A percentile compares a stretch with the other conserved stretches of the same genome.
These are phyloP conservation scores for Diaporthe destruens DNA, from an alignment of 2,329 filamentous ascomycete genomes.

Conservation along the genomic window DNA sequence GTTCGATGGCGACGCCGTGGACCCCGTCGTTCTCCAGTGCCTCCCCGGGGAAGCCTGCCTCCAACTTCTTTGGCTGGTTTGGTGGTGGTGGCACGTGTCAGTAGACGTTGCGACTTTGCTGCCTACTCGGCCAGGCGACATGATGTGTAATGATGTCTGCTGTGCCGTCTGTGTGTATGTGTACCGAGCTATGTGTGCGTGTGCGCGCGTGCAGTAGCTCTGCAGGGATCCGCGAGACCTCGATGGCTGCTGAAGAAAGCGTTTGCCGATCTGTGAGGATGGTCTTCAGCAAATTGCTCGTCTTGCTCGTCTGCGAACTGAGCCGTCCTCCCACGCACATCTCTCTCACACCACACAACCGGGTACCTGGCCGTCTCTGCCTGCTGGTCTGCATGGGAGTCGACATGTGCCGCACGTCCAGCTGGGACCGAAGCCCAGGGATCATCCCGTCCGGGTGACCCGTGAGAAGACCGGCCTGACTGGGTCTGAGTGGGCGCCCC, in stretches of 20 bases:
- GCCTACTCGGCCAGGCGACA: conserved; percentile 5
- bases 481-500: conserved; percentile 17
- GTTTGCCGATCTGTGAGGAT: conserved; percentile 10
- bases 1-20: conserved; percentile 9
- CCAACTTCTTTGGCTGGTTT: not conserved
- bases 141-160: not conserved
- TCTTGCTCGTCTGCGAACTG: conserved; percentile 4
- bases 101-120: conserved; percentile 9
- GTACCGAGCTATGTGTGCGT: too few species aligned
- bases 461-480: not conserved
- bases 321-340: not conserved
- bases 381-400: conserved; percentile 2
- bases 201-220: not conserved
- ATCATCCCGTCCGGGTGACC: conserved; percentile 8
- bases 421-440: conserved; percentile 9
- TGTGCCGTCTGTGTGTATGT: not conserved
- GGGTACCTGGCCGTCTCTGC: not conserved
- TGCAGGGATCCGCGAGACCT: not conserved
- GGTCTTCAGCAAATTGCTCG: conserved; percentile 1
- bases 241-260: not conserved
- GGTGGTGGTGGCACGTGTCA: not conserved
- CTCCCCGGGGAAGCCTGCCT: not conserved
- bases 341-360: not conserved
- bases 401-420: conserved; percentile 1
- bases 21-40: not conserved